phyloP scores from a whole-genome alignment of 352 stramenopile genomes.

The Peronospora farinosa region DNA sequence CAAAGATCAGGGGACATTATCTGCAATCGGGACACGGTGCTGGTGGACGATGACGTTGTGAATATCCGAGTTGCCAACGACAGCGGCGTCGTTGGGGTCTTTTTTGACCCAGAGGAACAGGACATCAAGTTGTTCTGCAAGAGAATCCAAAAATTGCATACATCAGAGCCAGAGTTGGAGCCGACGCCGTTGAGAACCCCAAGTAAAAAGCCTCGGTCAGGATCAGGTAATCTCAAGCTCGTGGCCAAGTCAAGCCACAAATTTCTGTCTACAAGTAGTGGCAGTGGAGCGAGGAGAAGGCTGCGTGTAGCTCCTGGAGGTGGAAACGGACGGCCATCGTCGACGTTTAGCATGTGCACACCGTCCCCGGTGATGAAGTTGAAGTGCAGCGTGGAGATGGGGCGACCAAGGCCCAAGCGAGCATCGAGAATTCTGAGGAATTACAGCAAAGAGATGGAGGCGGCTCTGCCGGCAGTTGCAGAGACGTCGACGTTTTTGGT shows the following conservation, averaged over 20 bases:
- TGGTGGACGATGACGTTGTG: slow-evolving; percentile 73
- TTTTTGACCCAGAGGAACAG: slow-evolving; percentile 50
- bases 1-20: slow-evolving; percentile 20
- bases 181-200: slow-evolving; percentile 18
- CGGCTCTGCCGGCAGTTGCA: slow-evolving; percentile 36
- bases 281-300: slow-evolving; percentile 17
- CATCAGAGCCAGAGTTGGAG: slow-evolving; percentile 1
- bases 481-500: slow-evolving; percentile 13
- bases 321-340: slow-evolving; percentile 22
- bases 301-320: slow-evolving; percentile 11
- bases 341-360: slow-evolving; percentile 63
- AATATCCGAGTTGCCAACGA: slow-evolving; percentile 74
- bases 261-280: slow-evolving; percentile 22
- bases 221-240: slow-evolving; percentile 23
- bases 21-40: slow-evolving; percentile 58
- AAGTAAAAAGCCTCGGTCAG: slow-evolving; percentile 19
- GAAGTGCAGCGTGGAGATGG: slow-evolving; percentile 74
- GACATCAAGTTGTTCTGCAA: slow-evolving; percentile 39
- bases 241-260: slow-evolving; percentile 31
- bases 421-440: slow-evolving; percentile 38
- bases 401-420: slow-evolving; percentile 59
- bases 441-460: slow-evolving; percentile 49
- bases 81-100: slow-evolving; percentile 62
- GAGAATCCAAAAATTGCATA: slow-evolving; percentile 31
- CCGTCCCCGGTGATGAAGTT: slow-evolving; percentile 77